Conservation (phyloP, 169 alveolate genomes). For the Plasmodium vivax region DNA sequence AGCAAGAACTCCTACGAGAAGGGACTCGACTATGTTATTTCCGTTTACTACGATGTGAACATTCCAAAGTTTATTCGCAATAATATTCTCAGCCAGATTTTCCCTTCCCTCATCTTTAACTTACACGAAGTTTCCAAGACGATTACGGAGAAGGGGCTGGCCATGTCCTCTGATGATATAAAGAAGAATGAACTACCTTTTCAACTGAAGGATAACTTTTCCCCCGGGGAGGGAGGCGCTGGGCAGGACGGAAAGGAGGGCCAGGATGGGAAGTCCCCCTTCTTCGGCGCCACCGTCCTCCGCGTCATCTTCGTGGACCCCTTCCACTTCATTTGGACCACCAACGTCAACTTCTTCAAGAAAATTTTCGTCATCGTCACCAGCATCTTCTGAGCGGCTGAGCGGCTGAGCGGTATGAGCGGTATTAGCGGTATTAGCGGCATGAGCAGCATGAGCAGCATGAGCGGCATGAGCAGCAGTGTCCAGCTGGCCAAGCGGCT, state of each 20-base stretch:
- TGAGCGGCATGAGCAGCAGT: no score
- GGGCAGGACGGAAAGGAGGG: background rate
- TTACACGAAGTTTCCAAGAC: background rate
- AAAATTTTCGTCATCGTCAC: conserved; percentile 8
- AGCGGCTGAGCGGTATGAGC: no score
- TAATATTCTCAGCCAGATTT: conserved; percentile 26
- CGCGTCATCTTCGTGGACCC: conserved; percentile 9
- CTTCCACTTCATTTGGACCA: background rate
- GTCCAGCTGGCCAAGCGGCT: no score
- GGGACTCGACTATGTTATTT: conserved; percentile 40
- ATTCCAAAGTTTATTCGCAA: conserved; percentile 25
- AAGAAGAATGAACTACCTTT: background rate
- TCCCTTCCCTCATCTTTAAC: conserved; percentile 13
- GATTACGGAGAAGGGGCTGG: background rate
- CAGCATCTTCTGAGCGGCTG: background rate
- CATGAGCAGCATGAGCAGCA: no score
- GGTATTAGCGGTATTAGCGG: no score
- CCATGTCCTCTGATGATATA: background rate
- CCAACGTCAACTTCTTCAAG: conserved; percentile 11
- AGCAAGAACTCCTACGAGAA: background rate
- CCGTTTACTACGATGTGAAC: conserved; percentile 35
- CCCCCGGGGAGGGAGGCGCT: background rate
- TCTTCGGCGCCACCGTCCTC: background rate
- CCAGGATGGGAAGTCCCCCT: background rate
- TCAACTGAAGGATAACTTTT: background rate